phyloP scores from a whole-genome alignment of 2,329 filamentous ascomycete genomes.

The Curvularia hawaiiensis region DNA sequence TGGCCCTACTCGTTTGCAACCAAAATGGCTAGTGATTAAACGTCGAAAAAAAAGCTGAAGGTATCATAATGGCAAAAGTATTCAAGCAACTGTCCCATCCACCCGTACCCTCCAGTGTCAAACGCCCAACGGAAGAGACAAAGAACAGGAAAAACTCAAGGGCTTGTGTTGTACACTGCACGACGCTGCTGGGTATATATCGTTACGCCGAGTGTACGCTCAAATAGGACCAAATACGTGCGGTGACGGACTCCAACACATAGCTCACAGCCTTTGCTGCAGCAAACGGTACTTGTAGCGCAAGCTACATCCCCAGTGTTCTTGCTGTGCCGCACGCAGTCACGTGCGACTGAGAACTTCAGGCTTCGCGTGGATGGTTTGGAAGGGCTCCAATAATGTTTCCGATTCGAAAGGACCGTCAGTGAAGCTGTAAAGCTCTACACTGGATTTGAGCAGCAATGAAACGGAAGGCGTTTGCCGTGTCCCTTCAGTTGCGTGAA shows the following conservation, averaged over 20 bases:
- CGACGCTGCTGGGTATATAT: constrained; percentile 13
- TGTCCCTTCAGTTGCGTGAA: not conserved
- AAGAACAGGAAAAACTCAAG: not conserved
- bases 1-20: not conserved
- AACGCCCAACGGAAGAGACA: constrained; percentile 5
- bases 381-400: not conserved
- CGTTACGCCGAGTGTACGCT: constrained; percentile 13
- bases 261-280: not conserved
- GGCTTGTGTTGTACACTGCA: constrained; percentile 3
- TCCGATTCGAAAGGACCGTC: not conserved
- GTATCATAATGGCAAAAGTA: constrained; percentile 9
- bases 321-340: not conserved
- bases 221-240: constrained; percentile 11
- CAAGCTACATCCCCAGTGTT: not conserved
- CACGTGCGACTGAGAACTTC: not conserved
- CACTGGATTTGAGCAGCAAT: not conserved
- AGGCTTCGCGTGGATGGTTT: not conserved
- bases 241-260: not conserved
- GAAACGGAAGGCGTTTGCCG: not conserved
- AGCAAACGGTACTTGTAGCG: not conserved
- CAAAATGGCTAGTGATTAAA: constrained; percentile 8
- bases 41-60: constrained; percentile 7
- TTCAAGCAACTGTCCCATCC: constrained; percentile 6
- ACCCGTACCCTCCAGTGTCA: not conserved
- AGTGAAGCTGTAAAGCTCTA: not conserved